These are phyloP conservation scores for Candida morakotiae DNA, from an alignment of 805 yeast genomes.

Conservation along the genomic window DNA sequence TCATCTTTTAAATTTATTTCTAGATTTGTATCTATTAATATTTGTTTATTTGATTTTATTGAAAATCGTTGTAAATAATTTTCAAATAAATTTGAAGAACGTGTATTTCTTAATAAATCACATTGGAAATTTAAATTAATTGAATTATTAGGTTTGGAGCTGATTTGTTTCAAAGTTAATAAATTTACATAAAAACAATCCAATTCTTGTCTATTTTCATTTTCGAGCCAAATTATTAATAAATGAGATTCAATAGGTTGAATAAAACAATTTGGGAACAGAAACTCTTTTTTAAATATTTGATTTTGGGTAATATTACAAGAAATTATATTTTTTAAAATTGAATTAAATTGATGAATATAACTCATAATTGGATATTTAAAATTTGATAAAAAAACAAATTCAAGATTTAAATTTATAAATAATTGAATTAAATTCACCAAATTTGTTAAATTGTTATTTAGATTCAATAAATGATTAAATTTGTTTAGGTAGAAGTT, in stretches of 20 bases:
- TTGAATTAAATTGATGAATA: conserved; percentile 1
- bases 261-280: conserved; percentile 1
- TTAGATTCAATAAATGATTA: background rate
- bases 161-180: background rate
- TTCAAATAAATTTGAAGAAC: conserved; percentile 2
- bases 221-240: conserved; percentile 6
- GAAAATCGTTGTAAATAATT: conserved; percentile 5
- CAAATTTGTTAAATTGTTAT: conserved; percentile 4
- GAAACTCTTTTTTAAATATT: background rate
- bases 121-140: conserved; percentile 4
- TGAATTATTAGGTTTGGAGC: background rate
- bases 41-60: background rate
- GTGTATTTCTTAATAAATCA: background rate
- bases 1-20: conserved; percentile 1
- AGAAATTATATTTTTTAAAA: conserved; percentile 1
- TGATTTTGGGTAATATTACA: background rate
- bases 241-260: conserved; percentile 7
- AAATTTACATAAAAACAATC: conserved; percentile 5
- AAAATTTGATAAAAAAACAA: conserved; percentile 3
- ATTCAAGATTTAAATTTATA: background rate
- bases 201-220: background rate
- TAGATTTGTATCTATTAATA: conserved; percentile 1
- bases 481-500: background rate
- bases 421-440: conserved; percentile 2
- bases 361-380: background rate